Evolutionary conservation across 2,329 filamentous ascomycete genomes (phyloP).

Genomic region (Alternaria brassicae): DNA sequence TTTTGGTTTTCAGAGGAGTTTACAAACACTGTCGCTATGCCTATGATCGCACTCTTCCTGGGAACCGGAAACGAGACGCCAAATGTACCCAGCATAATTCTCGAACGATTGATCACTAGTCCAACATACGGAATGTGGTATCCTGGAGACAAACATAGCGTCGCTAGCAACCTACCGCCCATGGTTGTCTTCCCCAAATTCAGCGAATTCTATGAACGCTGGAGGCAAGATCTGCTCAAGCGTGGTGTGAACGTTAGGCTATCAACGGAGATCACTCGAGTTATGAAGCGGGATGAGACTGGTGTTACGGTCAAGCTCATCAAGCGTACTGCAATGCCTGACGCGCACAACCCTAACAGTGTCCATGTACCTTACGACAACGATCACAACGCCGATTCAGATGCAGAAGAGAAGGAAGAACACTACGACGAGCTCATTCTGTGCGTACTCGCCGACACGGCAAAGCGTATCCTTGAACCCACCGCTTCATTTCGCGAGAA

Average conservation of each 20-base stretch:
- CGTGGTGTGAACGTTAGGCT: constrained; percentile 65
- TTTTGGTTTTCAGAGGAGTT: constrained; percentile 75
- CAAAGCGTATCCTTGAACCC: constrained; percentile 65
- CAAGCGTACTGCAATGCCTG: constrained; percentile 52
- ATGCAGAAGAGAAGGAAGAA: constrained; percentile 55
- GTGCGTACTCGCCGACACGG: constrained; percentile 65
- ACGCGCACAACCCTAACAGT: constrained; percentile 56
- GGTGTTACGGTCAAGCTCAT: constrained; percentile 61
- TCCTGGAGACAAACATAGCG: constrained; percentile 56
- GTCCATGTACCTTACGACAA: constrained; percentile 51
- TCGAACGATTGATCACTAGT: constrained; percentile 61
- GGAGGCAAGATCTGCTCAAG: constrained; percentile 61
- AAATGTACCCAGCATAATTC: constrained; percentile 72
- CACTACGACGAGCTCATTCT: constrained; percentile 71
- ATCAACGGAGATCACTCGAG: constrained; percentile 62
- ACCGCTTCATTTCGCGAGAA: constrained; percentile 68
- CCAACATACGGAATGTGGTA: constrained; percentile 68
- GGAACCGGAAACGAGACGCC: constrained; percentile 78
- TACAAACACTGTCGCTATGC: constrained; percentile 72
- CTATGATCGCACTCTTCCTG: constrained; percentile 75
- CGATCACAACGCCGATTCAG: constrained; percentile 50
- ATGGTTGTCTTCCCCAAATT: constrained; percentile 71
- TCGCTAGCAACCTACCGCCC: constrained; percentile 60
- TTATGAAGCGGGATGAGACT: constrained; percentile 60
- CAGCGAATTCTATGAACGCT: constrained; percentile 66